Conservation (phyloP, 163 green algal genomes). For the Botryococcus braunii region DNA sequence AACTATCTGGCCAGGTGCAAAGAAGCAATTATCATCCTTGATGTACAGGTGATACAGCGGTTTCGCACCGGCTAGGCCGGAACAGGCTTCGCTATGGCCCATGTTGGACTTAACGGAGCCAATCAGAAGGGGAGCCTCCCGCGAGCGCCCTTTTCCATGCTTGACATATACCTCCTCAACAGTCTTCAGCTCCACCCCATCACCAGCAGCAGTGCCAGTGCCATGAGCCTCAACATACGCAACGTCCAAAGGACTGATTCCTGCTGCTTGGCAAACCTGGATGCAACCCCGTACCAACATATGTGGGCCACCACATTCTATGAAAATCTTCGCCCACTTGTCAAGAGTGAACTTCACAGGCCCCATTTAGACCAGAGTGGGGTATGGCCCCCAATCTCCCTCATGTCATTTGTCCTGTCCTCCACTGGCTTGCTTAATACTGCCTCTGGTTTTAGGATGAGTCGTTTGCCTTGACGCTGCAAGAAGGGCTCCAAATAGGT, state of each 20-base stretch:
- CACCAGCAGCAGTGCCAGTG: slow-evolving; percentile 10
- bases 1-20: no score
- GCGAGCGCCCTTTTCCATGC: background rate
- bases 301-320: no score
- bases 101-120: slow-evolving; percentile 15
- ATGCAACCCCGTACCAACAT: no score
- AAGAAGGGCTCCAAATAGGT: no score
- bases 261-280: slow-evolving; percentile 7
- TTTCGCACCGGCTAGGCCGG: slow-evolving; percentile 7
- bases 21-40: no score
- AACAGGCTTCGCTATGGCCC: slow-evolving; percentile 13
- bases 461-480: no score
- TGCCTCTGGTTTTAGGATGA: background rate
- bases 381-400: background rate
- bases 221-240: slow-evolving; percentile 12
- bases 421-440: background rate
- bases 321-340: no score
- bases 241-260: background rate
- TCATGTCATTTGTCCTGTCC: background rate
- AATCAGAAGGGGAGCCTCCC: slow-evolving; percentile 4
- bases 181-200: slow-evolving; percentile 10
- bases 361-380: background rate
- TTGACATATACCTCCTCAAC: slow-evolving; percentile 5
- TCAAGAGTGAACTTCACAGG: background rate
- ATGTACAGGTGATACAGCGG: no score